These are phyloP conservation scores for Monosporascus sp. DNA, from an alignment of 2,329 filamentous ascomycete genomes.

Conservation along the genomic window DNA sequence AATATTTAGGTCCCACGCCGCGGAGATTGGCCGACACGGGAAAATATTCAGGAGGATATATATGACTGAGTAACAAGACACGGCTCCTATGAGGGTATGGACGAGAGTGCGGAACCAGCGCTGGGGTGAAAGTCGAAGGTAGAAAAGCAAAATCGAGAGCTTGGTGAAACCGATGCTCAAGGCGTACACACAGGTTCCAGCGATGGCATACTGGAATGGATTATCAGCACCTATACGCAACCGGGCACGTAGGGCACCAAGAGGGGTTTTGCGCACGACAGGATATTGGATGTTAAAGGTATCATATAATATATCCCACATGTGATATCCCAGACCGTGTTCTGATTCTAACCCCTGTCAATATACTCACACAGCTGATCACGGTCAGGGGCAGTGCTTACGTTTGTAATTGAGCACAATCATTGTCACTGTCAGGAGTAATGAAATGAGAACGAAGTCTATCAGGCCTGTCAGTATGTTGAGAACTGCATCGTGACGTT, in stretches of 20 bases:
- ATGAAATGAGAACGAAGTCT: not conserved
- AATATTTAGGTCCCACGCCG: conserved; percentile 1
- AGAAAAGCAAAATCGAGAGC: conserved; percentile 5
- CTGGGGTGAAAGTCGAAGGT: conserved; percentile 2
- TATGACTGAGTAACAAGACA: not conserved
- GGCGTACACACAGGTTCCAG: not conserved
- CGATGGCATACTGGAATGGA: conserved; percentile 1
- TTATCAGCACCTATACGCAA: not conserved
- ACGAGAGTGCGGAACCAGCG: conserved; percentile 1
- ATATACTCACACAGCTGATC: not conserved
- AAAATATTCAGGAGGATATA: conserved; percentile 1
- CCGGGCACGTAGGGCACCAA: not conserved
- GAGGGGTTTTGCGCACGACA: not conserved
- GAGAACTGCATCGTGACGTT: not conserved
- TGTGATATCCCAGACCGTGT: not conserved
- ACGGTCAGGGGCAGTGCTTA: not conserved
- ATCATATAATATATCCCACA: not conserved
- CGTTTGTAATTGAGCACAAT: not conserved
- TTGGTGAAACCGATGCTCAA: conserved; percentile 1
- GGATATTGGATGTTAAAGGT: not conserved
- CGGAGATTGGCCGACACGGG: not conserved
- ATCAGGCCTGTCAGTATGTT: not conserved
- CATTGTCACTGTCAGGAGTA: not conserved
- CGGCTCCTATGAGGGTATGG: not conserved
- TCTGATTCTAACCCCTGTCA: not conserved